These are phyloP conservation scores for Tuber brumale DNA, from an alignment of 495 filamentous ascomycete genomes.

Conservation along the genomic window DNA sequence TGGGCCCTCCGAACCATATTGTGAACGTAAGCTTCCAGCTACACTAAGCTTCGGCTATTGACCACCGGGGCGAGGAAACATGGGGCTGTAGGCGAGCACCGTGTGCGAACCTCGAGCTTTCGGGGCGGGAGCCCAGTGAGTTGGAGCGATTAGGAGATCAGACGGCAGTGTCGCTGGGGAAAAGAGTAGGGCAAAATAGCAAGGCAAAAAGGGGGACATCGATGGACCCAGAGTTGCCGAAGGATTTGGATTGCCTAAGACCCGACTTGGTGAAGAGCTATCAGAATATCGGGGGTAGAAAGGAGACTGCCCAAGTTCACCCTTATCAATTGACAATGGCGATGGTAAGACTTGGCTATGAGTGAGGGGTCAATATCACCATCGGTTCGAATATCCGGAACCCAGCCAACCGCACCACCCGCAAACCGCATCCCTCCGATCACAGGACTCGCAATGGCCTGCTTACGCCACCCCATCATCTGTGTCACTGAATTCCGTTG, in stretches of 20 bases:
- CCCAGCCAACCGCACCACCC: slow-evolving; percentile 36
- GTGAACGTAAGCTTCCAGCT: slow-evolving; percentile 81
- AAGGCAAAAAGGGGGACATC: slow-evolving; percentile 43
- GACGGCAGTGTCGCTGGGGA: slow-evolving; percentile 37
- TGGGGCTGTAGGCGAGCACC: slow-evolving; percentile 84
- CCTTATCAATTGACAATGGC: slow-evolving; percentile 85
- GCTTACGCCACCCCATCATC: slow-evolving; percentile 34
- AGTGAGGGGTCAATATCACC: too few relatives aligned
- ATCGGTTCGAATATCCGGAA: slow-evolving; percentile 56
- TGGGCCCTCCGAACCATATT: slow-evolving; percentile 83
- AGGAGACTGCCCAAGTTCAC: slow-evolving; percentile 84
- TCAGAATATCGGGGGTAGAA: slow-evolving; percentile 69
- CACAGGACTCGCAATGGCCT: slow-evolving; percentile 18
- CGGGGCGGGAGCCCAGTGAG: slow-evolving; percentile 44
- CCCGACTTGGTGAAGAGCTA: slow-evolving; percentile 61
- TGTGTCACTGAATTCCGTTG: slow-evolving; percentile 25
- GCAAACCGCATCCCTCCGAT: slow-evolving; percentile 17
- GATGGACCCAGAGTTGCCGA: slow-evolving; percentile 52
- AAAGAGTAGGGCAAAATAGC: slow-evolving; percentile 44
- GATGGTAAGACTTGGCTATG: slow-evolving; percentile 71
- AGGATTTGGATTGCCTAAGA: slow-evolving; percentile 82
- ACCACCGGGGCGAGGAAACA: slow-evolving; percentile 69
- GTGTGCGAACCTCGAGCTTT: slow-evolving; percentile 64
- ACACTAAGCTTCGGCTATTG: slow-evolving; percentile 71
- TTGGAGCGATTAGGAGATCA: slow-evolving; percentile 32